Percentiles rank a stretch among this genome's conserved stretches.
Conservation (phyloP, 2,329 filamentous ascomycete genomes). For the Ophiostoma ips region DNA sequence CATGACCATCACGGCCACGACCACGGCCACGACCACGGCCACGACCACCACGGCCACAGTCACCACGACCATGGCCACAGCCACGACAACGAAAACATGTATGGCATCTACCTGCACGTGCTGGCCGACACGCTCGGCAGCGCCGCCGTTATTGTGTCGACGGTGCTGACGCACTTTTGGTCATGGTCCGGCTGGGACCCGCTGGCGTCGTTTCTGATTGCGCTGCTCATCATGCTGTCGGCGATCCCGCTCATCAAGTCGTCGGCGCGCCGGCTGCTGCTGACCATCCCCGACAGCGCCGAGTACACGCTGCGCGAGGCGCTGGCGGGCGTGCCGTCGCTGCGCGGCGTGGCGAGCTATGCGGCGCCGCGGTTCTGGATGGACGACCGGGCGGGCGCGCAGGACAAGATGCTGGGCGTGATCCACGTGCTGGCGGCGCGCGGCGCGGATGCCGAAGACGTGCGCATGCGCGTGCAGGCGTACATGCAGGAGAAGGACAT, state of each 20-base stretch:
- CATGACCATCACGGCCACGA: conserved; percentile 21
- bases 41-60: conserved; percentile 22
- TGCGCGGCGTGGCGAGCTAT: conserved; percentile 77
- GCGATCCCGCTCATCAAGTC: conserved; percentile 77
- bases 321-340: conserved; percentile 65
- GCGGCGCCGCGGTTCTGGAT: conserved; percentile 86
- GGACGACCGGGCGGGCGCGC: conserved; percentile 51
- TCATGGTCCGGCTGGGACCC: conserved; percentile 94
- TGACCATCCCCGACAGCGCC: conserved; percentile 70
- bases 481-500: conserved; percentile 61
- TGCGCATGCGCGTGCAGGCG: conserved; percentile 59
- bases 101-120: conserved; percentile 92
- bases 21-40: conserved; percentile 20
- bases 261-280: conserved; percentile 66
- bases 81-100: conserved; percentile 95
- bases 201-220: conserved; percentile 84
- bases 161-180: conserved; percentile 70
- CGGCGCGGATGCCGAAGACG: conserved; percentile 65
- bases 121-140: conserved; percentile 90
- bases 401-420: conserved; percentile 56
- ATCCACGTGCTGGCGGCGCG: conserved; percentile 72
- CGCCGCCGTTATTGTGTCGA: conserved; percentile 86
- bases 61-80: conserved; percentile 27
- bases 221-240: conserved; percentile 82
- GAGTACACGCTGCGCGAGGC: conserved; percentile 84